Evolutionary conservation across 2,329 filamentous ascomycete species (phyloP).

Genomic region (Pezicula radicicola): DNA sequence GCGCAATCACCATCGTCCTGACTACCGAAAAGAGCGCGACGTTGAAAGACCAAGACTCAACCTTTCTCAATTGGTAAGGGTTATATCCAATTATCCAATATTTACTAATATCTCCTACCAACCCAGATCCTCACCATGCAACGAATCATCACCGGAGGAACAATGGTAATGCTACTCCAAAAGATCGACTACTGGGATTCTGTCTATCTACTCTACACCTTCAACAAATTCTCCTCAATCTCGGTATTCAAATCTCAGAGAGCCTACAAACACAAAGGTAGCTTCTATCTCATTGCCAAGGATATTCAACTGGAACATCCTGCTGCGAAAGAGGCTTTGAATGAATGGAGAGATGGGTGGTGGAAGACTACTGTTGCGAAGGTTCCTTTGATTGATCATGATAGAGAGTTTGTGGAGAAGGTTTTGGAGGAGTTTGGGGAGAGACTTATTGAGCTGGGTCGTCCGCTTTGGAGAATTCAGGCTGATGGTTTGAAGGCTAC

Average conservation of each 20-base stretch:
- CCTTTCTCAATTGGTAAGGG: slow-evolving; percentile 2
- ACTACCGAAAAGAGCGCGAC: background rate
- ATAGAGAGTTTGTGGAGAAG: slow-evolving; percentile 6
- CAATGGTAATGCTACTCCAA: slow-evolving; percentile 21
- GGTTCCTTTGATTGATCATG: slow-evolving; percentile 6
- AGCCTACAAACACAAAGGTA: background rate
- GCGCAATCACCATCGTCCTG: slow-evolving; percentile 1
- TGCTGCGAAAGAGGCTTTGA: slow-evolving; percentile 10
- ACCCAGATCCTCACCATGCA: slow-evolving; percentile 4
- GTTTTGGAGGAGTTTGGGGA: slow-evolving; percentile 16
- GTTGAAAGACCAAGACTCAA: slow-evolving; percentile 1
- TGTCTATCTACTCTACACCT: slow-evolving; percentile 15
- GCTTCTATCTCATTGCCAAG: slow-evolving; percentile 24
- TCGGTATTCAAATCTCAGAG: slow-evolving; percentile 19
- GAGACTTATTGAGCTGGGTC: slow-evolving; percentile 10
- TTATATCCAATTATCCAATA: background rate
- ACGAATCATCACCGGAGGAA: slow-evolving; percentile 12
- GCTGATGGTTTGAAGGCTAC: slow-evolving; percentile 14
- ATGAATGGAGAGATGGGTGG: slow-evolving; percentile 18
- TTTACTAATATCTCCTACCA: background rate
- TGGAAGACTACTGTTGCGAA: slow-evolving; percentile 16
- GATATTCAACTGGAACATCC: slow-evolving; percentile 10
- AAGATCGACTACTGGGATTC: slow-evolving; percentile 18
- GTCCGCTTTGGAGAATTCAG: slow-evolving; percentile 18
- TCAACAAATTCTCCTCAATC: slow-evolving; percentile 19